A percentile compares a stretch with the other conserved stretches of the same genome.
phyloP scores from a whole-genome alignment of 2,329 filamentous ascomycete genomes.

The Fusarium illudens region DNA sequence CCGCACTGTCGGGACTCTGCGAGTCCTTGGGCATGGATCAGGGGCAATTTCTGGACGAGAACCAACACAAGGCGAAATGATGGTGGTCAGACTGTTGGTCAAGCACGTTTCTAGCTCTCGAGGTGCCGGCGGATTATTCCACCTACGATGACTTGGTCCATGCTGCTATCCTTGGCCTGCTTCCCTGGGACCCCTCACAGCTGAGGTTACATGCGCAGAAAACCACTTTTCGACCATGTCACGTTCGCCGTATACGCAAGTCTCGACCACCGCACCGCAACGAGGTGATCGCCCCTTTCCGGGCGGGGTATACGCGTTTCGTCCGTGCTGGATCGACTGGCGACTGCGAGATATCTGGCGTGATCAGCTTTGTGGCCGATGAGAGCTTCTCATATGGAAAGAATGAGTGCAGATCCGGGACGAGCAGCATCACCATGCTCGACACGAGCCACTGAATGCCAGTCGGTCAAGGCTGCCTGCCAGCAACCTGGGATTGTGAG shows the following conservation, averaged over 20 bases:
- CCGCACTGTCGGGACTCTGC: neutral
- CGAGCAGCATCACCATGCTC: neutral
- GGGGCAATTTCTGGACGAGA: neutral
- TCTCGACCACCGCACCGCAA: neutral
- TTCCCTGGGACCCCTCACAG: too few relatives aligned
- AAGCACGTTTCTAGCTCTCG: neutral
- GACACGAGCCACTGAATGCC: slow-evolving; percentile 13
- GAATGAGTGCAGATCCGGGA: slow-evolving; percentile 12
- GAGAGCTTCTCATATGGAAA: slow-evolving; percentile 9
- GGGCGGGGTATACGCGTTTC: neutral
- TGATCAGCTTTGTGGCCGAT: slow-evolving; percentile 1
- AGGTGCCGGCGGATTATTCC: neutral
- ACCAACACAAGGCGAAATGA: slow-evolving; percentile 4
- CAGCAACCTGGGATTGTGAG: slow-evolving; percentile 1
- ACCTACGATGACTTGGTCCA: neutral
- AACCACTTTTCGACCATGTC: neutral
- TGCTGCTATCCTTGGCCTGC: neutral
- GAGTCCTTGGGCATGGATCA: neutral
- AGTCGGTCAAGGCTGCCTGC: neutral
- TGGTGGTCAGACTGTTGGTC: slow-evolving; percentile 2
- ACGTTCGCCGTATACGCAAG: neutral
- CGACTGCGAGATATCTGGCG: slow-evolving; percentile 8
- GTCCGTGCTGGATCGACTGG: slow-evolving; percentile 14
- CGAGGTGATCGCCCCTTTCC: neutral
- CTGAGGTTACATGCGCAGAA: neutral